Evolutionary conservation across 768 basidiomycete genomes (phyloP).

Genomic region (Paxillus rubicundulus): DNA sequence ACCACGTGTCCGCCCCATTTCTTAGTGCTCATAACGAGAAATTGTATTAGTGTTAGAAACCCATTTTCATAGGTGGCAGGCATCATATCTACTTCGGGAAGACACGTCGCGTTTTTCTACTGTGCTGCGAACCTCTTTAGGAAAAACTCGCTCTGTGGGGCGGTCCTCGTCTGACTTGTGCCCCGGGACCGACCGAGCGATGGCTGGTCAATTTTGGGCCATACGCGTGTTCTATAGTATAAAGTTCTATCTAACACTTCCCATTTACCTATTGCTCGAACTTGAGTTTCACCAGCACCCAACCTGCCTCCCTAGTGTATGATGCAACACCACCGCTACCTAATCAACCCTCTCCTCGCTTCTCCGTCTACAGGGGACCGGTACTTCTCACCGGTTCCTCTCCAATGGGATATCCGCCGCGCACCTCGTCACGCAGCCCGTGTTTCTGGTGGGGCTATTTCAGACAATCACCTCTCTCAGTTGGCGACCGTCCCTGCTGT

Average conservation of each 20-base stretch:
- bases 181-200: neutral
- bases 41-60: neutral
- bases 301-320: conserved; percentile 3
- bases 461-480: conserved; percentile 33
- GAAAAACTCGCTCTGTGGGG: too few relatives aligned
- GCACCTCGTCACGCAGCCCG: conserved; percentile 31
- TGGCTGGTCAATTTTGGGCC: neutral
- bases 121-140: neutral
- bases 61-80: conserved; percentile 9
- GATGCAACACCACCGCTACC: conserved; percentile 15
- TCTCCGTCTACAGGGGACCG: conserved; percentile 11
- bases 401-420: conserved; percentile 53
- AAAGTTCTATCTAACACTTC: conserved; percentile 7
- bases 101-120: neutral
- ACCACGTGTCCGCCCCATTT: conserved; percentile 1
- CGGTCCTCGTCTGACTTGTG: neutral
- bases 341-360: conserved; percentile 18
- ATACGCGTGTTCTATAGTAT: conserved; percentile 6
- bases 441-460: conserved; percentile 6
- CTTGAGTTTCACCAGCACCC: neutral
- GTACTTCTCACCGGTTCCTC: conserved; percentile 12
- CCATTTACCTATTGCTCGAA: neutral
- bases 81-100: conserved; percentile 3
- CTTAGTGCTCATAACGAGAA: conserved; percentile 8
- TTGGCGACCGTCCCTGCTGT: conserved; percentile 45